Percentiles rank a stretch among this genome's conserved stretches.
Conservation (phyloP, 176 grass and related monocot species). For the Typha latifolia region DNA sequence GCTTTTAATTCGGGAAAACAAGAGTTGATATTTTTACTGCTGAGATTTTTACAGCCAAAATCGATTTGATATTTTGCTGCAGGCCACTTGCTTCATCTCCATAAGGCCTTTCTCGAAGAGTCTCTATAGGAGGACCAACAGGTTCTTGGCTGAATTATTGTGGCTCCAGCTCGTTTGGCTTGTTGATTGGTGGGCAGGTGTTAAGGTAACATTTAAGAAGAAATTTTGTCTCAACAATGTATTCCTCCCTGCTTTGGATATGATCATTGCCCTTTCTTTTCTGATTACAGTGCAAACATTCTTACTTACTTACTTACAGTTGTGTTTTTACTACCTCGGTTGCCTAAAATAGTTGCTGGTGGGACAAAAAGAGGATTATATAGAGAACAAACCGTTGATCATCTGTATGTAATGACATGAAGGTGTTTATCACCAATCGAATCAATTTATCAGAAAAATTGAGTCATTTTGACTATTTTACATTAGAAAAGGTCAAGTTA, state of each 20-base stretch:
- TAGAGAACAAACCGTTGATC: no score
- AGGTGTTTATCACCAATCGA: background rate
- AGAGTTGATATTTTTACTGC: background rate
- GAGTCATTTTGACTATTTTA: background rate
- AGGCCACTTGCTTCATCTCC: conserved; percentile 48
- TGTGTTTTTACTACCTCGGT: background rate
- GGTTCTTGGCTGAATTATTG: conserved; percentile 58
- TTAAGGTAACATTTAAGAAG: conserved; percentile 48
- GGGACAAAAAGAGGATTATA: no score
- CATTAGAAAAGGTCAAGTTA: no score
- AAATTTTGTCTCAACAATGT: background rate
- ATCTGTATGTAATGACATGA: no score
- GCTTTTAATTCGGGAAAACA: background rate
- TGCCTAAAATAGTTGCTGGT: background rate
- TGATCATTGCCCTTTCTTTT: background rate
- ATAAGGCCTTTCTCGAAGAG: conserved; percentile 77
- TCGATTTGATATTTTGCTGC: conserved; percentile 6
- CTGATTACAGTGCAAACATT: no score
- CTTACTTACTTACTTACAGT: no score
- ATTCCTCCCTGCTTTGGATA: background rate
- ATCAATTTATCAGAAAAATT: background rate
- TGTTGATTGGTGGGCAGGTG: conserved; percentile 95
- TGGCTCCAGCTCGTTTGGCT: conserved; percentile 96
- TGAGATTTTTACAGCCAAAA: no score
- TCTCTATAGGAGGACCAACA: conserved; percentile 58